Evolutionary conservation across 179 eudicot species (phyloP), one percentile per base, ranked within the genome.

Genomic region (Silene noctiflora): DNA sequence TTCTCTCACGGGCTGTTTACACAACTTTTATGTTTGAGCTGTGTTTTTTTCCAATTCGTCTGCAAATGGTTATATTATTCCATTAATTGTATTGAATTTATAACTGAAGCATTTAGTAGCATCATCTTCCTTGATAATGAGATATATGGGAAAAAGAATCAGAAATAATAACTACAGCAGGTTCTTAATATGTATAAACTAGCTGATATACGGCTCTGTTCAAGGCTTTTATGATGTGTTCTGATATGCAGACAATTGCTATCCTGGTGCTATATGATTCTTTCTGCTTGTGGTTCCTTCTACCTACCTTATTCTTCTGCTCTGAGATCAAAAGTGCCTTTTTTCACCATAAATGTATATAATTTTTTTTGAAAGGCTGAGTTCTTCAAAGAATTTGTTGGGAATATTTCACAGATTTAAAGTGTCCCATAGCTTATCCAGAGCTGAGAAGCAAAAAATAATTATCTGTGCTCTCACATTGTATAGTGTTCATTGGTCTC

Each of bases 311-410:
- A 66, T 33, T 65, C 48, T 17, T 7, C 46, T 31, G 14, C 24
- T 29, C 72, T 78, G 11, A 39, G 64, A 69, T 78, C 65, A 72
- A 80, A 22, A 62, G 0, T 62, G 66, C 66, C 17, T 51, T 51
- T 51, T 51, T 51, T 51, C 56, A 51, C 56, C 56, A 51, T 12
- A 51, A 13, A 7, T 13, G 17, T 16, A 14, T 2, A 48, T 6
- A 35, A 35, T 35, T 35, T 6, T 35, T 51, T 13, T 51, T 13
- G 56, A 51, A 51, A 12, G 16, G 14, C 17, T 3, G 56, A 51
- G 17, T 51, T 12, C 56, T 51, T 12, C 17, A 51, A 13, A 51
- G 4, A 14, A 13, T 51, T 12, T 51, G 56, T 51, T 5, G n/a
- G 8, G 56, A 51, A 51, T 13, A 51, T 51, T 51, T 51, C 56